phyloP scores from a whole-genome alignment of 2,329 filamentous ascomycete species.

The Calonectria pauciramosa region DNA sequence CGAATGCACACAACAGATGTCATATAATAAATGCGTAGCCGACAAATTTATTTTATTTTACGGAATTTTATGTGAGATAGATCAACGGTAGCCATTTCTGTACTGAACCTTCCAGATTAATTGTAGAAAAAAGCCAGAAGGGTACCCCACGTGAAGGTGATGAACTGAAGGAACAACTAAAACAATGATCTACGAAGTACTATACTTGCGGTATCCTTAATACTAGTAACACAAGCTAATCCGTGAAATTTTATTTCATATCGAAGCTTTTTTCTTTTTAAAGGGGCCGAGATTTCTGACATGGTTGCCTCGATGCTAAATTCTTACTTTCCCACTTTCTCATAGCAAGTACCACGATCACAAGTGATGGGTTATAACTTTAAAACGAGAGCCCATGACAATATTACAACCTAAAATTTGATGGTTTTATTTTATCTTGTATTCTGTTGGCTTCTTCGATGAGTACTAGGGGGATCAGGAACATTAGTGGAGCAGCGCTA shows the following conservation, averaged over 20 bases:
- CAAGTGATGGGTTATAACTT: background rate
- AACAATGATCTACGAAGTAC: background rate
- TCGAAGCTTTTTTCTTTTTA: background rate
- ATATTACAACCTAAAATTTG: background rate
- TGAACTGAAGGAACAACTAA: background rate
- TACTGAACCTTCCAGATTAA: background rate
- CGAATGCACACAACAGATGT: background rate
- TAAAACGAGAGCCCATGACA: background rate
- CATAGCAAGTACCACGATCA: background rate
- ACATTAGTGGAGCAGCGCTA: background rate
- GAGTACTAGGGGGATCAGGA: background rate
- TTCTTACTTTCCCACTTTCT: background rate
- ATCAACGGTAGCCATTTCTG: background rate
- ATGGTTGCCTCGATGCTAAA: background rate
- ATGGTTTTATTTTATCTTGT: background rate
- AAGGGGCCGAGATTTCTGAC: background rate
- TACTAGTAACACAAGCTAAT: background rate
- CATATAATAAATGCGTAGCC: background rate
- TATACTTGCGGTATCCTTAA: background rate
- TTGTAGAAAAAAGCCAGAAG: background rate
- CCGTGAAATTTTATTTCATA: background rate
- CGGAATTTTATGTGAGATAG: background rate
- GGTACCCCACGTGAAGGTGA: background rate
- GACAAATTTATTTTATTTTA: background rate
- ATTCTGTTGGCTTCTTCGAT: background rate